phyloP scores from a whole-genome alignment of 371 early-diverging fungal genomes.

The Actinomortierella wolfii region DNA sequence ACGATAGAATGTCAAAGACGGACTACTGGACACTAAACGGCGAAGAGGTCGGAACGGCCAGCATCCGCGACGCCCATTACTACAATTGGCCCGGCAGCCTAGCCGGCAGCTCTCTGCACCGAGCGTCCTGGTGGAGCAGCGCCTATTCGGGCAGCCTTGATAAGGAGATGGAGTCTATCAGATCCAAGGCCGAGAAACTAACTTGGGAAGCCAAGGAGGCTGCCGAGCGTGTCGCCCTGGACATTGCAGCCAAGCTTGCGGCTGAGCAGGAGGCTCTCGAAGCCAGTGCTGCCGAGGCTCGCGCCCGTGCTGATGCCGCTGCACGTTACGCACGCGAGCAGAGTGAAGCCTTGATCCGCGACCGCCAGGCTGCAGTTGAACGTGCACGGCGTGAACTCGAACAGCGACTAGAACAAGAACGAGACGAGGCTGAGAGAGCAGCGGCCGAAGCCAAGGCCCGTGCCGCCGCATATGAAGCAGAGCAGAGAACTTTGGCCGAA shows the following conservation, averaged over 20 bases:
- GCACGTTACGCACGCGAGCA: constrained; percentile 26
- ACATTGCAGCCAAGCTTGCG: constrained; percentile 27
- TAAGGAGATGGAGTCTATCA: constrained; percentile 12
- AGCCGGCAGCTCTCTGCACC: constrained; percentile 15
- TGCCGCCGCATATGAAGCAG: constrained; percentile 24
- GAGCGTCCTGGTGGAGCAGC: constrained; percentile 34
- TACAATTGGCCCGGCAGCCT: constrained; percentile 34
- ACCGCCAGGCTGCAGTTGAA: constrained; percentile 32
- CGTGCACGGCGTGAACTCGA: constrained; percentile 32
- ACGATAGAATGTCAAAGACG: too few species aligned
- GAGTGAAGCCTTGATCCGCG: constrained; percentile 21
- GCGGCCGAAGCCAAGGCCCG: constrained; percentile 24
- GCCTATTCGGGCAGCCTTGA: constrained; percentile 5
- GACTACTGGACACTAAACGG: constrained; percentile 27
- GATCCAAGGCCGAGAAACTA: constrained; percentile 26
- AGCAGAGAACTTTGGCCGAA: constrained; percentile 23
- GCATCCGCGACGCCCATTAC: constrained; percentile 28
- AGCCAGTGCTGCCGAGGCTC: constrained; percentile 12
- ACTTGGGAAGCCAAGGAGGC: constrained; percentile 38
- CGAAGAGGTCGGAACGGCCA: constrained; percentile 18
- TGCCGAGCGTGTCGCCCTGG: constrained; percentile 18
- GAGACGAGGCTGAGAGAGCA: constrained; percentile 18
- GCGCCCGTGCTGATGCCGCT: constrained; percentile 28
- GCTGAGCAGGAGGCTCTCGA: constrained; percentile 18
- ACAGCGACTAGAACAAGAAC: constrained; percentile 20